phyloP scores from a whole-genome alignment of 2,329 filamentous ascomycete species.

The Colletotrichum camelliae region DNA sequence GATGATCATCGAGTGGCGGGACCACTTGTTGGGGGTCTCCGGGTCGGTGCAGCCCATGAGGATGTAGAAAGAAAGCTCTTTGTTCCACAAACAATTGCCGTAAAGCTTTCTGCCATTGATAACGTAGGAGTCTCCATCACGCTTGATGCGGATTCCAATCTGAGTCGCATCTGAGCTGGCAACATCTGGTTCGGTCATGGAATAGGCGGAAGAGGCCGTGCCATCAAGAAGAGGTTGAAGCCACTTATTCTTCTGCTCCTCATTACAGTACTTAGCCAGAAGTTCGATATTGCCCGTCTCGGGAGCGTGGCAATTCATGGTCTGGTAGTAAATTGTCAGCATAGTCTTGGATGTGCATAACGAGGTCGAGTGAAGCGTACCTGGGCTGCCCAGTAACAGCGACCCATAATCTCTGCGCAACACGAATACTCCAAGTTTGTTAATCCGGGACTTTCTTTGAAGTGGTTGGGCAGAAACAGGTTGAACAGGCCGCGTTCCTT shows the following conservation, averaged over 20 bases:
- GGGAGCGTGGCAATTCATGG: conserved; percentile 87
- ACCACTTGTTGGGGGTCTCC: conserved; percentile 76
- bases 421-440: conserved; percentile 95
- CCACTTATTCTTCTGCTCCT: conserved; percentile 85
- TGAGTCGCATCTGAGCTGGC: conserved; percentile 93
- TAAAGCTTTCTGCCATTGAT: conserved; percentile 72
- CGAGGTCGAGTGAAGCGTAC: conserved; percentile 35
- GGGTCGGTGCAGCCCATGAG: conserved; percentile 94
- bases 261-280: conserved; percentile 86
- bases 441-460: conserved; percentile 92
- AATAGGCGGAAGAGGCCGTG: conserved; percentile 85
- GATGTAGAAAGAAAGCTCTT: conserved; percentile 74
- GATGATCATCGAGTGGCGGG: conserved; percentile 90
- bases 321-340: conserved; percentile 28
- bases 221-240: conserved; percentile 81
- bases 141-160: conserved; percentile 81
- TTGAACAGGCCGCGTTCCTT: conserved; percentile 91
- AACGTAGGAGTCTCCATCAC: conserved; percentile 86
- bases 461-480: conserved; percentile 95
- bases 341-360: not conserved
- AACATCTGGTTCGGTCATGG: conserved; percentile 92
- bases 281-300: conserved; percentile 98
- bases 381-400: conserved; percentile 81
- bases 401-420: conserved; percentile 97
- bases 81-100: conserved; percentile 23